phyloP scores from a whole-genome alignment of 208 protist species.

The Leishmania lainsoni region DNA sequence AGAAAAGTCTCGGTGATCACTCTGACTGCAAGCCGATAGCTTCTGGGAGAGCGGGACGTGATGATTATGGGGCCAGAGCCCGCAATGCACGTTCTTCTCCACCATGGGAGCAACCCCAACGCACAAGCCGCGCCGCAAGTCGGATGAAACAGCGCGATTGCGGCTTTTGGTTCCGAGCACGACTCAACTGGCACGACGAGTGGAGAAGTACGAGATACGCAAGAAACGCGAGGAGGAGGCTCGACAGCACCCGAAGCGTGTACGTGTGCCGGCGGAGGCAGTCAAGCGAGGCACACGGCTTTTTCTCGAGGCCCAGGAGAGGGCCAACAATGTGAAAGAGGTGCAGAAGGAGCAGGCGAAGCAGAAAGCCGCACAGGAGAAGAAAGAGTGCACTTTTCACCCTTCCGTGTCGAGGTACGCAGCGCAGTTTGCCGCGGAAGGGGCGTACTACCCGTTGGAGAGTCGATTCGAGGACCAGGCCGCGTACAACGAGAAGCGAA shows the following conservation, averaged over 20 bases:
- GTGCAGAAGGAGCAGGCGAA: conserved; percentile 29
- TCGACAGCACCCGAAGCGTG: conserved; percentile 14
- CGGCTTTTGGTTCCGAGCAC: conserved; percentile 42
- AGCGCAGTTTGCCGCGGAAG: conserved; percentile 19
- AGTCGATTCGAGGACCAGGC: conserved; percentile 37
- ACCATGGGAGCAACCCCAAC: neutral
- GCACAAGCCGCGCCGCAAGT: conserved; percentile 24
- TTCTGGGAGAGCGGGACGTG: neutral
- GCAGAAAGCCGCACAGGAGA: conserved; percentile 25
- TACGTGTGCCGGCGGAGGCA: conserved; percentile 39
- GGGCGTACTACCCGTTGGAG: conserved; percentile 36
- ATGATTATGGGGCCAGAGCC: neutral
- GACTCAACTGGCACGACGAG: conserved; percentile 38
- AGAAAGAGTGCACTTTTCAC: conserved; percentile 58
- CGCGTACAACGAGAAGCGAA: conserved; percentile 34
- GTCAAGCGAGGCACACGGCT: conserved; percentile 58
- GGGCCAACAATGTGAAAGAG: conserved; percentile 18
- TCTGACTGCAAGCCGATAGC: neutral
- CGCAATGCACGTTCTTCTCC: neutral
- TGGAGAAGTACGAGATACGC: conserved; percentile 57
- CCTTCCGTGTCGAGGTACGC: conserved; percentile 64
- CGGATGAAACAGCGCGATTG: conserved; percentile 30
- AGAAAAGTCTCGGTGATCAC: neutral
- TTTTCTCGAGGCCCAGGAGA: conserved; percentile 38
- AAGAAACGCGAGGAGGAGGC: conserved; percentile 37